Conservation (phyloP, 495 filamentous ascomycete species). For the Thermothielavioides terrestris region DNA sequence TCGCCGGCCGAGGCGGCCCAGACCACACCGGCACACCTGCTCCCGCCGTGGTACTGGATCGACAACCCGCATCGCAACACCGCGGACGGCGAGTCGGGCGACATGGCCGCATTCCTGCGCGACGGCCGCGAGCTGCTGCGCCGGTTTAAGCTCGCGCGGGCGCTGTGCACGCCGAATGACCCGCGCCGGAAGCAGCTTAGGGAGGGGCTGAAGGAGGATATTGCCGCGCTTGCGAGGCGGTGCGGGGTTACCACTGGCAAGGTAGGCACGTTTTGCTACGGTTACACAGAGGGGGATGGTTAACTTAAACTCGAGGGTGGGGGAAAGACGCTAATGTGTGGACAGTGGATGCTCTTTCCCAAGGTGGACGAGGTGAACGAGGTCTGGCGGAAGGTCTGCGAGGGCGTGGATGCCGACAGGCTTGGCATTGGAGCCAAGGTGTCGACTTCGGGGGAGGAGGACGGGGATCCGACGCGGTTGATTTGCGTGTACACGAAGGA, state of each 20-base stretch:
- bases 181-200: neutral
- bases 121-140: neutral
- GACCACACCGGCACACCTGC: neutral
- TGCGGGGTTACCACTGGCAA: neutral
- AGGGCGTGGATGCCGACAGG: neutral
- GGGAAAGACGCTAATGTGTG: neutral
- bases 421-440: neutral
- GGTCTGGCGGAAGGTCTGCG: neutral
- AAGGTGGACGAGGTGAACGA: neutral
- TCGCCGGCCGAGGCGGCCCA: neutral
- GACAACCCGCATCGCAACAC: neutral
- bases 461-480: neutral
- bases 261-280: neutral
- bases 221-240: neutral
- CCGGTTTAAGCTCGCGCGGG: neutral
- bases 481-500: conserved; percentile 2
- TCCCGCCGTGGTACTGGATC: conserved; percentile 2
- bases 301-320: no score
- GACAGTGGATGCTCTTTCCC: conserved; percentile 1
- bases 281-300: neutral
- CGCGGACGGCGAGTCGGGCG: neutral
- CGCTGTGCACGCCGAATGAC: neutral
- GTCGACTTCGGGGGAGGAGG: neutral
- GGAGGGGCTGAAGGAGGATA: neutral
- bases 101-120: neutral